Percentiles rank a stretch among this genome's conserved stretches.
These are phyloP conservation scores for Xenoacremonium recifei DNA, from an alignment of 2,329 filamentous ascomycete genomes.

Conservation along the genomic window DNA sequence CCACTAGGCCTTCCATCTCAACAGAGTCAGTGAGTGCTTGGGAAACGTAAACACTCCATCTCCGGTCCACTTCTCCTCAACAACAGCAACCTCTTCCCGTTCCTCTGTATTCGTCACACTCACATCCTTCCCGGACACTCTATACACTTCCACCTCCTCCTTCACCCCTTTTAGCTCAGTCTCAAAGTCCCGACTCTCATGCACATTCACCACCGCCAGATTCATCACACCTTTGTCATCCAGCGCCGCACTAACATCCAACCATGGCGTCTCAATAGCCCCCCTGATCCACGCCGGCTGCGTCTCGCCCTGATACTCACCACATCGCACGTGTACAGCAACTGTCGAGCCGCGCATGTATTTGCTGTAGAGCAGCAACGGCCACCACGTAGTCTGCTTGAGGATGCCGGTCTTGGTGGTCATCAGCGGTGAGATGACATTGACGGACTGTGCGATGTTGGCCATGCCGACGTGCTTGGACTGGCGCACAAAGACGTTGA, in stretches of 20 bases:
- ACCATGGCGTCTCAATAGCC: constrained; percentile 66
- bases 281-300: constrained; percentile 63
- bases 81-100: constrained; percentile 55
- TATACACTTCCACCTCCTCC: constrained; percentile 56
- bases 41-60: constrained; percentile 62
- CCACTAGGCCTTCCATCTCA: constrained; percentile 51
- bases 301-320: constrained; percentile 66
- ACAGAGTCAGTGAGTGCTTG: constrained; percentile 68
- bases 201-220: constrained; percentile 72
- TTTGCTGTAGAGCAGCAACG: constrained; percentile 55
- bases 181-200: constrained; percentile 58
- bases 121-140: constrained; percentile 46
- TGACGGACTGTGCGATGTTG: constrained; percentile 75
- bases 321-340: constrained; percentile 61
- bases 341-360: constrained; percentile 71
- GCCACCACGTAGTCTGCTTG: constrained; percentile 76
- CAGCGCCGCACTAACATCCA: constrained; percentile 65
- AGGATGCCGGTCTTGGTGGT: constrained; percentile 62
- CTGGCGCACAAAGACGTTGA: constrained; percentile 76
- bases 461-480: constrained; percentile 72
- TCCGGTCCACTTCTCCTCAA: constrained; percentile 56
- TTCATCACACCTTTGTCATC: constrained; percentile 58
- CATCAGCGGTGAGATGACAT: constrained; percentile 77
- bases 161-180: constrained; percentile 57
- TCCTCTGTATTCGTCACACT: constrained; percentile 61